A percentile compares a stretch with the other conserved stretches of the same genome.
phyloP scores from a whole-genome alignment of 441 rosid species.

The Manihot esculenta region DNA sequence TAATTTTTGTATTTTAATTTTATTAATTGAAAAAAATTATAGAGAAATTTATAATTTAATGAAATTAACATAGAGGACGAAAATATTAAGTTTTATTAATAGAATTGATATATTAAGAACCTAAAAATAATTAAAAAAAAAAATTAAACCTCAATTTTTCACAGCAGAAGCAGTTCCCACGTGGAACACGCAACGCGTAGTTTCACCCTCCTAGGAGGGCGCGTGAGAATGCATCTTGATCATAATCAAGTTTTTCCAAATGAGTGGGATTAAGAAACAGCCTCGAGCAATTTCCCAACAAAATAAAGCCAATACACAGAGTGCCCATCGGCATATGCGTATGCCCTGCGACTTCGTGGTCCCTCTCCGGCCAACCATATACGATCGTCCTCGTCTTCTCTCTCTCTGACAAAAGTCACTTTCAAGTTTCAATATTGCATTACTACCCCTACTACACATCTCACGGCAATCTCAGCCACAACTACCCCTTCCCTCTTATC shows the following conservation, averaged over 20 bases:
- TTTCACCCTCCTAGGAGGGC: neutral
- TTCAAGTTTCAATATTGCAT: neutral
- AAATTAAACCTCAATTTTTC: too few species aligned
- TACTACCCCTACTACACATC: neutral
- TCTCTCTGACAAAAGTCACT: neutral
- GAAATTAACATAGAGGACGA: too few species aligned
- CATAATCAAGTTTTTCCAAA: too few species aligned
- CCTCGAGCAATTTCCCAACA: too few species aligned
- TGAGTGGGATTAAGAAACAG: neutral
- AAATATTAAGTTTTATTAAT: too few species aligned
- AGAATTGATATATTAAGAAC: too few species aligned
- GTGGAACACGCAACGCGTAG: neutral
- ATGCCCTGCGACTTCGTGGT: neutral
- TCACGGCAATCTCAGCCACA: neutral
- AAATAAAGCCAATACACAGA: neutral
- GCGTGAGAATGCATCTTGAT: neutral
- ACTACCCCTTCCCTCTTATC: neutral
- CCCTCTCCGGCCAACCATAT: constrained; percentile 7
- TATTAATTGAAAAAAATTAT: too few species aligned
- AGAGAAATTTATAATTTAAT: too few species aligned
- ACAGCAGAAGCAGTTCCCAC: too few species aligned
- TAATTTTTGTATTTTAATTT: too few species aligned
- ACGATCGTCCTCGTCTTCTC: too few species aligned
- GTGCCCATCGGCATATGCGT: neutral
- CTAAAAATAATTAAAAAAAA: too few species aligned